Conservation (phyloP, 495 filamentous ascomycete genomes). For the Penicillium alfredii region DNA sequence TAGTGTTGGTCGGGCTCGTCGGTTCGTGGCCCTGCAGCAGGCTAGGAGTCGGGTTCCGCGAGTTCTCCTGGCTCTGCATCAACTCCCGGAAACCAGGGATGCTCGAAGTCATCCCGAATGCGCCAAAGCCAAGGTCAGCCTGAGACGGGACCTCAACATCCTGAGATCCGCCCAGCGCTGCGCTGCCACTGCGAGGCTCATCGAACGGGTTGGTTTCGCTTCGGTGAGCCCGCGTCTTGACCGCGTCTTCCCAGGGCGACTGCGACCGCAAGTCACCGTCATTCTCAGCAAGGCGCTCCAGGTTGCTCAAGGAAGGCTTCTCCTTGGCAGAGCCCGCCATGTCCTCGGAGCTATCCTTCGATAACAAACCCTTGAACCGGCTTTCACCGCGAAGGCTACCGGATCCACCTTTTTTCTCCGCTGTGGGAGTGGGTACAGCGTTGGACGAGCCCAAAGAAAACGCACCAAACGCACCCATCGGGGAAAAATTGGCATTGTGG, state of each 20-base stretch:
- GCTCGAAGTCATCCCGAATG: constrained; percentile 77
- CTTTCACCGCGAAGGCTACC: constrained; percentile 69
- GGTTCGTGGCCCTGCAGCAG: constrained; percentile 56
- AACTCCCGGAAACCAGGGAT: constrained; percentile 61
- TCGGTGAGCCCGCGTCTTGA: constrained; percentile 46
- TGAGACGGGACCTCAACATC: constrained; percentile 61
- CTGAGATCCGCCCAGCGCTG: constrained; percentile 69
- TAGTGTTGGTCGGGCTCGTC: constrained; percentile 90
- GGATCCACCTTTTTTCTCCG: constrained; percentile 65
- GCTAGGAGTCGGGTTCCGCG: constrained; percentile 52
- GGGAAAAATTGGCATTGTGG: constrained; percentile 53
- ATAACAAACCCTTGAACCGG: constrained; percentile 76
- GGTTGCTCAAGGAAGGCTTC: constrained; percentile 46
- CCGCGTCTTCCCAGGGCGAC: constrained; percentile 49
- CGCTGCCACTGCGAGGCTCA: constrained; percentile 63
- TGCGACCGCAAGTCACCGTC: constrained; percentile 39
- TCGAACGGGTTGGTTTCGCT: constrained; percentile 83
- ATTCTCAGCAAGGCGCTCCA: constrained; percentile 50
- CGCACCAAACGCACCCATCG: constrained; percentile 82
- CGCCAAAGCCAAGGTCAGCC: constrained; percentile 47
- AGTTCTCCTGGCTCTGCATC: constrained; percentile 52
- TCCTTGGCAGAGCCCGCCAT: constrained; percentile 46
- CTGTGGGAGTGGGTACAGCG: constrained; percentile 43
- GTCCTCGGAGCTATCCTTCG: constrained; percentile 69
- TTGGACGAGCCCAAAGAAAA: constrained; percentile 56